These are phyloP conservation scores for Populus trichocarpa DNA, from an alignment of 441 rosid genomes.

Conservation along the genomic window DNA sequence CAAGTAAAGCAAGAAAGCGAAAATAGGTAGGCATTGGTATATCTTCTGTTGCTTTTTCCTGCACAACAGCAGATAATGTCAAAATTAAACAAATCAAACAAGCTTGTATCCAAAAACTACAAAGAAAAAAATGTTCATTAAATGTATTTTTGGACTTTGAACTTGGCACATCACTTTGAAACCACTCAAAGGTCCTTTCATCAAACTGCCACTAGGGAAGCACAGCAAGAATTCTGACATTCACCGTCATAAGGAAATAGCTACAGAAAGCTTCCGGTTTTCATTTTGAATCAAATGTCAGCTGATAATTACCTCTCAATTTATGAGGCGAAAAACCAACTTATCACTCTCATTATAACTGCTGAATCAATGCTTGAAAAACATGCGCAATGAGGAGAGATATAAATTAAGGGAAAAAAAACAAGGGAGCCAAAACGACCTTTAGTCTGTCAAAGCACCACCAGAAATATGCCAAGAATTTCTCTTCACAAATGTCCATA, in stretches of 20 bases:
- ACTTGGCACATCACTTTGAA: background rate
- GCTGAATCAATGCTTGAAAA: background rate
- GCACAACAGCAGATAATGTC: constrained; percentile 24
- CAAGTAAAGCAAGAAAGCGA: constrained; percentile 89
- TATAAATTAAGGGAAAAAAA: no score
- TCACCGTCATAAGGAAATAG: background rate
- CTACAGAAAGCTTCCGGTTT: background rate
- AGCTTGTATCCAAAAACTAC: background rate
- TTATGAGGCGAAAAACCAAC: background rate
- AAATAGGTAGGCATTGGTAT: constrained; percentile 91
- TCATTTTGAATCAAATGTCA: background rate
- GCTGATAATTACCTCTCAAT: background rate
- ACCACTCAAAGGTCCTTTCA: background rate
- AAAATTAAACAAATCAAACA: constrained; percentile 9
- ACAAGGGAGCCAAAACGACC: constrained; percentile 34
- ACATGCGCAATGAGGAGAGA: background rate
- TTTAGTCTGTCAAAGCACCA: constrained; percentile 92
- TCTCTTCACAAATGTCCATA: constrained; percentile 76
- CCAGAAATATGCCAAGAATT: constrained; percentile 94
- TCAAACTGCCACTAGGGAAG: background rate
- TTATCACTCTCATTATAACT: background rate
- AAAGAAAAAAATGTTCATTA: background rate
- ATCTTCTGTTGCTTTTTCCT: constrained; percentile 75
- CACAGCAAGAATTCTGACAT: background rate
- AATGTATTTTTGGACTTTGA: background rate